Percentiles rank a stretch among this genome's conserved stretches.
Evolutionary conservation across 2,329 filamentous ascomycete genomes (phyloP).

Genomic region (Ophiosphaerella narmari): DNA sequence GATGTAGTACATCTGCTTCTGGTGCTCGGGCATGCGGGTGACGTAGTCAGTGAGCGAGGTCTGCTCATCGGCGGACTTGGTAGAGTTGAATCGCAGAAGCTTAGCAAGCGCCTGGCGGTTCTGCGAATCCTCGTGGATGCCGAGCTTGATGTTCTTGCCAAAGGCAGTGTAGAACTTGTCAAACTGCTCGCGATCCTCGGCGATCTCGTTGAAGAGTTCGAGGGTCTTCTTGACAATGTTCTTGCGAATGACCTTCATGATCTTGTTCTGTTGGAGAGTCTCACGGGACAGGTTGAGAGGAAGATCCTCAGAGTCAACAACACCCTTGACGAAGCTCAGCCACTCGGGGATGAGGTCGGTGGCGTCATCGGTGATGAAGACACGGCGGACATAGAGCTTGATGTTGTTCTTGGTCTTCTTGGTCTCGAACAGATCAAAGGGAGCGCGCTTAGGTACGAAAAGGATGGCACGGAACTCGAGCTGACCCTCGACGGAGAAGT

Average conservation of each 20-base stretch:
- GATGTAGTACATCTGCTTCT: conserved; percentile 99
- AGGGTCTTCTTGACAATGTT: conserved; percentile 99
- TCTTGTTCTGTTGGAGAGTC: conserved; percentile 99
- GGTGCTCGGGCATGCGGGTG: conserved; percentile 99
- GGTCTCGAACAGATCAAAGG: conserved; percentile 99
- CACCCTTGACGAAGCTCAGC: conserved; percentile 99
- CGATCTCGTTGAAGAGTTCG: conserved; percentile 98
- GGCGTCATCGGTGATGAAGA: conserved; percentile 99
- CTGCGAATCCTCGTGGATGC: conserved; percentile 99
- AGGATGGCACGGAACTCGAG: conserved; percentile 99
- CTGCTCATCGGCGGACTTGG: conserved; percentile 95
- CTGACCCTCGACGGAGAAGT: conserved; percentile 99
- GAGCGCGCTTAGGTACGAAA: conserved; percentile 98
- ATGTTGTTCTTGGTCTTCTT: conserved; percentile 99
- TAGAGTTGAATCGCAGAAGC: conserved; percentile 98
- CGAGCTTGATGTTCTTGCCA: conserved; percentile 99
- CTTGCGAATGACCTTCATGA: conserved; percentile 99
- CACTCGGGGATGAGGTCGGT: conserved; percentile 99
- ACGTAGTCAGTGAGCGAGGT: conserved; percentile 97
- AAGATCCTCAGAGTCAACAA: conserved; percentile 99
- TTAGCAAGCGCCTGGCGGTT: conserved; percentile 93
- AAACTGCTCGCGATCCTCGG: conserved; percentile 99
- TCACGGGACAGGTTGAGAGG: conserved; percentile 99
- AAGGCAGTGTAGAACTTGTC: conserved; percentile 99
- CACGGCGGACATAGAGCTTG: conserved; percentile 99